Base-by-base conservation (phyloP, 257 asterid genomes). In the Capsicum baccatum region DNA sequence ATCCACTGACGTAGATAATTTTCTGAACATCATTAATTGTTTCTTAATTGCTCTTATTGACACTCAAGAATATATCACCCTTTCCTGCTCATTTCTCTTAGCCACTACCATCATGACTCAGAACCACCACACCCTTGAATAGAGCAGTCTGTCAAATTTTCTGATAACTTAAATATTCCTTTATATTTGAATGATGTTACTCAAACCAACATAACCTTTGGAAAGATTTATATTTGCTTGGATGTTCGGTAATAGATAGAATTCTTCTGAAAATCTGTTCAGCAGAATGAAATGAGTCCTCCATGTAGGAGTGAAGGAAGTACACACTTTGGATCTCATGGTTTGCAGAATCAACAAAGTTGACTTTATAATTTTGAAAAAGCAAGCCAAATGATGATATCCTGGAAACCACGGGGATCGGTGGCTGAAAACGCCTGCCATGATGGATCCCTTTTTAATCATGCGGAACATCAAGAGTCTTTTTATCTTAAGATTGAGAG, bases 81-180 rank as follows among this genome's bases (percentile, higher is more conserved):
- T 78, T 54, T 78, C 64, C 50, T 54, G 19, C 82, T 78, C 82
- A 52, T 78, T 78, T 26, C 82, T 78, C 64, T 54, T 69, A 42
- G 79, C 13, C 47, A 26, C 62, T 74, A 13, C 47, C 62, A 21
- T 4, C 50, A 55, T 54, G 64, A 21, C 64, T 54, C 64, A 52
- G 15, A 26, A 35, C 82, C 64, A 35, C n/a, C 64, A 35, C n/a
- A 1, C 16, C 82, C 44, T 78, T 78, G 82, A 54, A 10, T 48
- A 78, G 19, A 52, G 50, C 21, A 33, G 42, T 26, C 81, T 76
- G 39, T 76, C 48, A 52, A 76, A 33, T 52, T 54, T 78, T 52
- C 8, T 78, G 47, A n/a, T 33, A 26, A 78, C 15, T 54, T 14
- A 54, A 14, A 26, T 54, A 54, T 50, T 74, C 81, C 59, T 62